Conservation (phyloP, 306 rosid genomes). For the Malus sieversii region DNA sequence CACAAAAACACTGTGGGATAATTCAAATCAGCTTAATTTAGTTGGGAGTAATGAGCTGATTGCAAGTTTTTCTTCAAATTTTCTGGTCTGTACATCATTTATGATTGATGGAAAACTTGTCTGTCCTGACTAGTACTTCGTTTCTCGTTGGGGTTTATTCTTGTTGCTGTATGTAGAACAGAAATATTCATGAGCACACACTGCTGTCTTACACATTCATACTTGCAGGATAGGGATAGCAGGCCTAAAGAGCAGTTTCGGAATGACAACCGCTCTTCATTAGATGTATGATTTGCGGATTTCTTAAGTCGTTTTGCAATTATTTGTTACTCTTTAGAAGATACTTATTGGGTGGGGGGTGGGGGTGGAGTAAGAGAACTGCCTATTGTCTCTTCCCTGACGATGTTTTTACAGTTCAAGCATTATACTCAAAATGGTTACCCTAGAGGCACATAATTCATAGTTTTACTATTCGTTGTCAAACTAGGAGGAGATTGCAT, state of each 20-base stretch:
- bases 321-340: conserved; percentile 1
- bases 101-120: neutral
- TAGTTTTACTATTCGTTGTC: conserved; percentile 2
- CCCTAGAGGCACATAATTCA: neutral
- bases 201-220: conserved; percentile 8
- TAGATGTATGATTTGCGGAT: conserved; percentile 43
- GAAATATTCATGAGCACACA: neutral
- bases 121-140: neutral
- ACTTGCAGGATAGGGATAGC: conserved; percentile 63
- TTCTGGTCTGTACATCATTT: neutral
- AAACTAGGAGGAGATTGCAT: conserved; percentile 67
- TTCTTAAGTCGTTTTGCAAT: neutral
- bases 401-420: neutral
- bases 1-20: neutral
- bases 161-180: neutral
- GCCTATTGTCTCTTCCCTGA: neutral
- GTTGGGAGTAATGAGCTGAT: neutral
- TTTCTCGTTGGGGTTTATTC: neutral
- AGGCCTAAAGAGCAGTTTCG: conserved; percentile 52
- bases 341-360: neutral
- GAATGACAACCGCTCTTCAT: conserved; percentile 40
- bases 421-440: neutral
- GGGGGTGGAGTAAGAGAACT: neutral
- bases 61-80: neutral
- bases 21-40: neutral